Evolutionary conservation across 257 asterid genomes (phyloP).

Genomic region (Solanum chiquidenum): DNA sequence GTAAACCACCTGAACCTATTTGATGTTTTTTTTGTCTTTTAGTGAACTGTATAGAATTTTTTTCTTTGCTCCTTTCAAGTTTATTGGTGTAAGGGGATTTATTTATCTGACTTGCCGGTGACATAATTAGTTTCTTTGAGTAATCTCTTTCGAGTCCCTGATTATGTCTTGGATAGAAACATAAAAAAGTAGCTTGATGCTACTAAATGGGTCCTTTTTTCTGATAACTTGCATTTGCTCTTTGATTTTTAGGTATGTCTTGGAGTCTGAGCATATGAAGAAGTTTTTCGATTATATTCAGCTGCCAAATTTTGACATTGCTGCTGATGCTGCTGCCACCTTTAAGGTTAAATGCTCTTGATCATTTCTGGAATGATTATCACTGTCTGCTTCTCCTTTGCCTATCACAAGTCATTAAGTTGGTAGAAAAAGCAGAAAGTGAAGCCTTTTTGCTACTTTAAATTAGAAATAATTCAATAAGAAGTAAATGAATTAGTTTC

Average conservation of each 20-base stretch:
- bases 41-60: not conserved
- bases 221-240: not conserved
- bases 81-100: not conserved
- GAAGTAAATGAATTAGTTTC: not conserved
- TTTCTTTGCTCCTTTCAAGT: not conserved
- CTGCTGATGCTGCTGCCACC: slow-evolving; percentile 74
- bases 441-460: not conserved
- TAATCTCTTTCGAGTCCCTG: not conserved
- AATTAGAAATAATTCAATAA: not conserved
- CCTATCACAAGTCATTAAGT: not conserved
- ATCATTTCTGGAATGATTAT: not conserved
- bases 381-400: not conserved
- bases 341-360: slow-evolving; percentile 43
- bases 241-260: slow-evolving; percentile 36
- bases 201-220: not conserved
- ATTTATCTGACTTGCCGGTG: not conserved
- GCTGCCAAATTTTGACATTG: slow-evolving; percentile 54
- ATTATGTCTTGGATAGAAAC: not conserved
- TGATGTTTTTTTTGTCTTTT: not conserved
- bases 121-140: not conserved
- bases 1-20: slow-evolving; percentile 22
- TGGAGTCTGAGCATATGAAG: slow-evolving; percentile 73
- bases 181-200: not conserved
- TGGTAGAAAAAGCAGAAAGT: not conserved
- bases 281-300: slow-evolving; percentile 54